Evolutionary conservation across 495 filamentous ascomycete genomes (phyloP), one percentile per base, ranked within the genome.

Genomic region (Aspergillus ellipticus): DNA sequence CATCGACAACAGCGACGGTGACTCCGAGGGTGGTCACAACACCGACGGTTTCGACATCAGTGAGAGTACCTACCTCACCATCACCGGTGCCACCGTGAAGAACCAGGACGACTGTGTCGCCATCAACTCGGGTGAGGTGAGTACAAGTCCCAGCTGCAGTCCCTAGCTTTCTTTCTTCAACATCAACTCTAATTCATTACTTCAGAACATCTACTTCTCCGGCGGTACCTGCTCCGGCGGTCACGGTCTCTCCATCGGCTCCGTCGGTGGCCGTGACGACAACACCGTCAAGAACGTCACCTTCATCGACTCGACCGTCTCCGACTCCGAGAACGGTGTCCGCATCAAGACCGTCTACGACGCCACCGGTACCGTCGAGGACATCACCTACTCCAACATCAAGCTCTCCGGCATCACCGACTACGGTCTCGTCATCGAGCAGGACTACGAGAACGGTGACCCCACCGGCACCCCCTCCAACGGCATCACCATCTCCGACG

Each of bases 21-120:
- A 83, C 49, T 58, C 45, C 4, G 58, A 58, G 15, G 85, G 57
- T 9, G 57, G 79, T 7, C 80, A 85, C 55, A 89, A 88, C 67
- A 87, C 86, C 3, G 85, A 89, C 59, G 85, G 74, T 4, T 89
- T 88, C 63, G 85, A 88, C 55, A 73, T 89, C 55, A 79, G 83
- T 8, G 62, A 58, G 1, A 78, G 72, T 4, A 74, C 69, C 21
- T 69, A 74, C n/a, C 70, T 86, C n/a, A 76, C 70, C 21, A 86
- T 88, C 57, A 71, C 68, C 13, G 73, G 74, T 16, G 79, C 81
- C 11, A 80, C 64, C 26, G 76, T 87, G 3, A 74, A 81, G 52
- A 87, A 82, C 61, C 85, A 88, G 63, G 85, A 87, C 57, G 85
- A 88, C 60, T 88, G 85, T 59, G 66, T 87, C 13, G 85, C 85